Evolutionary conservation across 2,329 filamentous ascomycete genomes (phyloP).

Genomic region (Cordyceps fumosorosea): DNA sequence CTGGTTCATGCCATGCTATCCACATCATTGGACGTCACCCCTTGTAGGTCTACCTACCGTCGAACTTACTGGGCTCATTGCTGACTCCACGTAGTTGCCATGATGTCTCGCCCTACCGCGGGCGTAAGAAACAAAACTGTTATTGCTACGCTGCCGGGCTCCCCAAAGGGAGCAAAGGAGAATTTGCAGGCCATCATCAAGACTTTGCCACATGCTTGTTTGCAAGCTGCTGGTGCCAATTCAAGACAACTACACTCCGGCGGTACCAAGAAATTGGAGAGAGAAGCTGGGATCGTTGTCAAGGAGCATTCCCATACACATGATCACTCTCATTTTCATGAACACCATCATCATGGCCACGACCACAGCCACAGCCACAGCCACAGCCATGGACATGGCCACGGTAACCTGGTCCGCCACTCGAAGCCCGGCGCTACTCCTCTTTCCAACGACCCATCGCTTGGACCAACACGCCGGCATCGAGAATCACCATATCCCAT

Average conservation of each 20-base stretch:
- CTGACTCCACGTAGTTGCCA: constrained; percentile 60
- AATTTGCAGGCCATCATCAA: constrained; percentile 86
- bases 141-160: constrained; percentile 85
- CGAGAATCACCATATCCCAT: constrained; percentile 88
- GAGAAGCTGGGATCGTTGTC: constrained; percentile 61
- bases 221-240: constrained; percentile 76
- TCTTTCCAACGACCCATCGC: constrained; percentile 53
- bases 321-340: constrained; percentile 24
- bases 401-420: constrained; percentile 64
- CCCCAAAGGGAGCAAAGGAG: constrained; percentile 90
- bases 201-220: constrained; percentile 89
- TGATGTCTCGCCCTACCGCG: constrained; percentile 93
- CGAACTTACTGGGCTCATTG: constrained; percentile 3
- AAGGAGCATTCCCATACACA: constrained; percentile 24
- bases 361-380: constrained; percentile 41
- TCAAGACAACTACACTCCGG: constrained; percentile 75
- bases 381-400: constrained; percentile 53
- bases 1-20: constrained; percentile 94
- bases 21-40: constrained; percentile 76
- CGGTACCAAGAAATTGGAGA: constrained; percentile 76
- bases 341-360: constrained; percentile 16
- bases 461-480: constrained; percentile 63
- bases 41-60: constrained; percentile 57
- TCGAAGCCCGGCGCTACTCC: constrained; percentile 55
- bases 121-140: constrained; percentile 76